Conservation (phyloP, 169 alveolate genomes). For the Plasmodium cynomolgi region DNA sequence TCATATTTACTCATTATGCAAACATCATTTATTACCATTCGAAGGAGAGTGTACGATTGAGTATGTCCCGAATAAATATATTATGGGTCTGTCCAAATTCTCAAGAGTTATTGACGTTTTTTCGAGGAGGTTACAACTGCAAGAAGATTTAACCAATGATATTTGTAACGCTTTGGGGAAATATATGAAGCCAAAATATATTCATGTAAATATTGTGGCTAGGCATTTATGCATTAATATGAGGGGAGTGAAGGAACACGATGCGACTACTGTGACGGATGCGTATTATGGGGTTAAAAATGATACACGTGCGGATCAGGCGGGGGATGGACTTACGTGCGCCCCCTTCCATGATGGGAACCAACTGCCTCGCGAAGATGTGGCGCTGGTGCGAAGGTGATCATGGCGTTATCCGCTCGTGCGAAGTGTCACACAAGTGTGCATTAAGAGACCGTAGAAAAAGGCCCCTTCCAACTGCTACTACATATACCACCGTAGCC, state of each 20-base stretch:
- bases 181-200: slow-evolving; percentile 54
- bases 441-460: neutral
- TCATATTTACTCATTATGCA: slow-evolving; percentile 59
- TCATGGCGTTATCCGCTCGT: neutral
- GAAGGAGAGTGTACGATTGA: slow-evolving; percentile 63
- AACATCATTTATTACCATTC: slow-evolving; percentile 71
- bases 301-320: neutral
- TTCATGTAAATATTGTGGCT: slow-evolving; percentile 43
- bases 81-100: slow-evolving; percentile 58
- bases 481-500: neutral
- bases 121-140: slow-evolving; percentile 53
- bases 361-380: neutral
- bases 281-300: slow-evolving; percentile 19
- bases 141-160: slow-evolving; percentile 67
- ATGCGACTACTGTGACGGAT: slow-evolving; percentile 52
- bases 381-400: neutral
- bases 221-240: slow-evolving; percentile 58
- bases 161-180: slow-evolving; percentile 42
- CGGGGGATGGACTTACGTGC: neutral
- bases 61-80: slow-evolving; percentile 46
- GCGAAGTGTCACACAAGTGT: neutral
- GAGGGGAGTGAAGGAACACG: slow-evolving; percentile 70
- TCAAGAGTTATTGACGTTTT: slow-evolving; percentile 48
- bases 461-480: neutral
- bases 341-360: neutral